A percentile compares a stretch with the other conserved stretches of the same genome.
phyloP scores from a whole-genome alignment of 768 basidiomycete species.

The Phanerochaete sordida region DNA sequence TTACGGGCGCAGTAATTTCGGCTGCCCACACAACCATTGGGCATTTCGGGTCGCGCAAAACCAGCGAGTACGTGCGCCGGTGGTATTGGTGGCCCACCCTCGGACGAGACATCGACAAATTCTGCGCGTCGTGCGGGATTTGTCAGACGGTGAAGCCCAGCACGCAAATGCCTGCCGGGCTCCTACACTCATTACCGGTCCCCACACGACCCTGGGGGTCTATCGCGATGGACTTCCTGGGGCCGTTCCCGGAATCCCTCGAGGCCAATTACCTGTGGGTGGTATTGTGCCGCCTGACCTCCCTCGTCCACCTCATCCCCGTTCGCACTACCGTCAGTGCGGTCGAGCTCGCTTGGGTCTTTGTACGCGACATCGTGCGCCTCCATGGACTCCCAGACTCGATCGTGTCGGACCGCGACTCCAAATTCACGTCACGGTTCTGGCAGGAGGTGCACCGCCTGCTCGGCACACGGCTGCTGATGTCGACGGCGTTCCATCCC shows the following conservation, averaged over 20 bases:
- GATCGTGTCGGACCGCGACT: slow-evolving; percentile 27
- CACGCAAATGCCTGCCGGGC: not conserved
- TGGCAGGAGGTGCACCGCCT: slow-evolving; percentile 23
- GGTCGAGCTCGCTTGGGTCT: slow-evolving; percentile 15
- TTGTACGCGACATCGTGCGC: slow-evolving; percentile 14
- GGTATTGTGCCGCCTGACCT: slow-evolving; percentile 21
- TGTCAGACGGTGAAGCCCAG: not conserved
- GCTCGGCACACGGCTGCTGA: slow-evolving; percentile 18
- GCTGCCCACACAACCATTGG: slow-evolving; percentile 29
- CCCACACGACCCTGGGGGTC: slow-evolving; percentile 32
- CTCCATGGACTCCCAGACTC: slow-evolving; percentile 22
- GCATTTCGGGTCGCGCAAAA: slow-evolving; percentile 28
- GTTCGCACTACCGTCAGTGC: slow-evolving; percentile 11
- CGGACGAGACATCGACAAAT: slow-evolving; percentile 12
- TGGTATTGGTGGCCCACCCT: slow-evolving; percentile 35
- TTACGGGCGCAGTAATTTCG: slow-evolving; percentile 19
- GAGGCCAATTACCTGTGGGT: slow-evolving; percentile 26
- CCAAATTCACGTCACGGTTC: slow-evolving; percentile 34
- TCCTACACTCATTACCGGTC: slow-evolving; percentile 23
- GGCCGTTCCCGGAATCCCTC: slow-evolving; percentile 25
- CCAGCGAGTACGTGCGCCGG: slow-evolving; percentile 25
- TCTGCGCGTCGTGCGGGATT: slow-evolving; percentile 6
- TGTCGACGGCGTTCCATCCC: slow-evolving; percentile 31
- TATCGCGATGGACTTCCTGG: slow-evolving; percentile 40
- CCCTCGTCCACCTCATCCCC: slow-evolving; percentile 16